Base-by-base conservation (phyloP, 2,329 filamentous ascomycete genomes). In the Thielaviopsis musarum region DNA sequence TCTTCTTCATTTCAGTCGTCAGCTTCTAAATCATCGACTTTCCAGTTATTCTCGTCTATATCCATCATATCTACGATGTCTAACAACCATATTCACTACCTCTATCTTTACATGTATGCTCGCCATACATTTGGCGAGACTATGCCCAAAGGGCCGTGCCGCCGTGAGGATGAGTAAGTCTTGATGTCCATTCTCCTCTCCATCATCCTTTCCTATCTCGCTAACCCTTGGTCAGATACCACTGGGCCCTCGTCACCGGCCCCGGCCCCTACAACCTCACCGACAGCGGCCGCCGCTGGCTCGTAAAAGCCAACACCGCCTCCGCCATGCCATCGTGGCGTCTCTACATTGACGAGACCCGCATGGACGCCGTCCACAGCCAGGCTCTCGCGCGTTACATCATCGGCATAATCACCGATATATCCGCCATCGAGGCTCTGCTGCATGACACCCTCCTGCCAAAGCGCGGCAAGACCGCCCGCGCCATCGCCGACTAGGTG, bases 401-500 rank as follows among this genome's bases (percentile, higher is more conserved):
- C 13, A 34, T 58, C 13, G 56, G 56, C 48, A 34, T 38, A 6
- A 53, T 41, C 26, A 26, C 48, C 3, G 30, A 58, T 21, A 26
- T 58, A 17, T 1, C 21, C 17, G 28, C 26, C n/a, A 19, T 58
- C 30, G 48, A 58, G n/a, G n/a, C 49, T 52, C 26, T 58, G 10
- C 21, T n/a, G 30, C 56, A 53, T 12, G 56, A 26, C 49, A 49
- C 52, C 28, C 9, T 30, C 51, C 22, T 28, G 26, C 48, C 17
- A 24, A n/a, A 38, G 30, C 22, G 28, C 17, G 38, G 38, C 38
- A 15, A 28, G 24, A 41, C 56, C 5, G 19, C n/a, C 17, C 56
- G 24, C 49, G 51, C 48, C 9, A 53, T 58, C 49, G 56, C 56
- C 22, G 56, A 53, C 56, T 58, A 49, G 56, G 56, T 58, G 9